Evolutionary conservation across 768 basidiomycete genomes (phyloP), one percentile per base, ranked within the genome.

Genomic region (Tylopilus vinaceipallidus): DNA sequence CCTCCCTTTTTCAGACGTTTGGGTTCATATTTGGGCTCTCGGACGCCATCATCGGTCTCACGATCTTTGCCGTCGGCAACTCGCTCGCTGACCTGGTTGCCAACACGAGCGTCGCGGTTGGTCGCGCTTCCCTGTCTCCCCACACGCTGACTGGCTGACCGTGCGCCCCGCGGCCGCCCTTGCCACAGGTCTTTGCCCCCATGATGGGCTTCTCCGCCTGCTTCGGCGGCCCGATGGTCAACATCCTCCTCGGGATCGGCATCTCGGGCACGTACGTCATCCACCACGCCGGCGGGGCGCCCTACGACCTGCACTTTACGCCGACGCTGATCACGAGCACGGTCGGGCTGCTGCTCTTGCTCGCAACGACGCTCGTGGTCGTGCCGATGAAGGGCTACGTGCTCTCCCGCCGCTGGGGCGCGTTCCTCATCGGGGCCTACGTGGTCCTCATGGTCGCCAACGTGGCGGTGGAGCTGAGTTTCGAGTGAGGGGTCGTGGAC

Each of bases 201-300:
- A 83, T 92, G 61, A 97, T 95, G 94, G 93, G 88, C 20, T 94
- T 97, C 69, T 91, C 91, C 5, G 94, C 93, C 0, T 97, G 93
- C 66, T 95, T 95, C 57, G 93, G 93, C 42, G 88, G 91, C 1
- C 91, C 91, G 0, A 91, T 93, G 90, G 80, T 93, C 56, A 93
- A 93, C 68, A 91, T 93, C 53, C 78, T 93, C 6, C 81, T 92
- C 30, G 95, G 95, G 1, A 79, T 98, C 49, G 97, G 97, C 19
- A 79, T 95, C 44, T 93, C 94, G 0, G 95, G 97, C 6, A 82
- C 88, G 3, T 91, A 91, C 63, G 79, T 95, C 60, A 91, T 88
- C 54, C 71, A 80, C 30, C 74, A 87, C 45, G 82, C 80, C 3
- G 61, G 56, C 1, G 56, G 57, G 0, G 43, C 81, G 38, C 81